phyloP scores from a whole-genome alignment of 768 basidiomycete genomes.

The Crucibulum laeve region DNA sequence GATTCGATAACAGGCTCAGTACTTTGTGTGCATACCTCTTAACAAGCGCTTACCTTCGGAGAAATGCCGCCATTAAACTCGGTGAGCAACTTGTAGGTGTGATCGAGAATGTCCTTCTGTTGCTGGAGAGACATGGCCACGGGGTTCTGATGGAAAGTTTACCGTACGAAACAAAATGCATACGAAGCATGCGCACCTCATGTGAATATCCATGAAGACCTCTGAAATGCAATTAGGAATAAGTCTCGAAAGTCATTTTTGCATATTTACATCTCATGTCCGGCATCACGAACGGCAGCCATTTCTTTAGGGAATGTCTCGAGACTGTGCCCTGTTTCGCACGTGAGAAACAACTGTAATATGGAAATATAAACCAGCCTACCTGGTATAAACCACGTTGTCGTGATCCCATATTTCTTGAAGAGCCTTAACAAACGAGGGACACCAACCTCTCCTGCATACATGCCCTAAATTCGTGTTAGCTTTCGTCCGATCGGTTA shows the following conservation, averaged over 20 bases:
- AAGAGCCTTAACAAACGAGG: constrained; percentile 69
- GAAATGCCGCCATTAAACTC: constrained; percentile 57
- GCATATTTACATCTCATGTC: constrained; percentile 56
- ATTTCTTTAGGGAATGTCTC: constrained; percentile 73
- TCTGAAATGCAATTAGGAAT: constrained; percentile 20
- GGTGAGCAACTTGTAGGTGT: constrained; percentile 62
- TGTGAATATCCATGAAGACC: constrained; percentile 72
- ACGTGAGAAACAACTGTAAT: background rate
- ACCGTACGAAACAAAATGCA: background rate
- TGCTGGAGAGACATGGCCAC: constrained; percentile 55
- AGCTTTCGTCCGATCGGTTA: background rate
- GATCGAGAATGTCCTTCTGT: constrained; percentile 66
- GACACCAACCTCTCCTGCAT: constrained; percentile 70
- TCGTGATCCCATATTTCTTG: constrained; percentile 59
- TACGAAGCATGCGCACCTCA: constrained; percentile 33
- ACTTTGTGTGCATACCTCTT: background rate
- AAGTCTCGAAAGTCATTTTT: background rate
- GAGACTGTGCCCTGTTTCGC: constrained; percentile 54
- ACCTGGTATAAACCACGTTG: constrained; percentile 79
- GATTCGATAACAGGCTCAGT: background rate
- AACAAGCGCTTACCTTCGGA: constrained; percentile 31
- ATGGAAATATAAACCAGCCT: background rate
- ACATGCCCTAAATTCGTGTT: constrained; percentile 46
- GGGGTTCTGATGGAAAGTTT: constrained; percentile 44
- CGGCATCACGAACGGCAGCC: constrained; percentile 65